Evolutionary conservation across 1,284 basidiomycete species (phyloP).

Genomic region (Pascua guehoae): DNA sequence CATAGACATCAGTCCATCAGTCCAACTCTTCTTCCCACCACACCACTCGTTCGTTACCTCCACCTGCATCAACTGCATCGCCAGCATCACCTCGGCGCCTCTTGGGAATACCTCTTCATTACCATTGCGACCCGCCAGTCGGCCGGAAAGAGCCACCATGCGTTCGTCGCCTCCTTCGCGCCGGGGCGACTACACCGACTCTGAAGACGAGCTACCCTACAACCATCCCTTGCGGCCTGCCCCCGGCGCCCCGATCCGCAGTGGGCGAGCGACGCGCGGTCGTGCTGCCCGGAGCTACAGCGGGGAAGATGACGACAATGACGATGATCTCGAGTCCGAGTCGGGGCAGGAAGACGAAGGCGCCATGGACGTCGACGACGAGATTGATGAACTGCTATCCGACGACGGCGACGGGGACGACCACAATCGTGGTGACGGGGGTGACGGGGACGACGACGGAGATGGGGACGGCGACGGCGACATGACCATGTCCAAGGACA

Average conservation of each 20-base stretch:
- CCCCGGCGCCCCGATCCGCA: background rate
- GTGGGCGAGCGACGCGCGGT: background rate
- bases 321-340: background rate
- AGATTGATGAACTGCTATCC: background rate
- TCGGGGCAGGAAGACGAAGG: constrained; percentile 8
- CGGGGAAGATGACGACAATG: background rate
- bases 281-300: background rate
- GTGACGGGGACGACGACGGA: background rate
- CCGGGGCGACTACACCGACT: too few species aligned
- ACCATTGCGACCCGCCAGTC: too few species aligned
- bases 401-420: constrained; percentile 6
- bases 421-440: constrained; percentile 1
- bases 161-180: too few species aligned
- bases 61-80: too few species aligned
- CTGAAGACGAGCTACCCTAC: background rate
- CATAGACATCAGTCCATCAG: too few species aligned
- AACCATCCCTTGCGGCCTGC: background rate
- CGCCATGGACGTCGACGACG: background rate
- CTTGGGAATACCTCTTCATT: too few species aligned
- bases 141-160: too few species aligned
- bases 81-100: too few species aligned
- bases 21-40: too few species aligned
- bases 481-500: background rate
- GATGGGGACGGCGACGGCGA: background rate
- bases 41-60: too few species aligned